These are phyloP conservation scores for Dioscorea zingiberensis DNA, from an alignment of 106 monocot genomes.

Conservation along the genomic window DNA sequence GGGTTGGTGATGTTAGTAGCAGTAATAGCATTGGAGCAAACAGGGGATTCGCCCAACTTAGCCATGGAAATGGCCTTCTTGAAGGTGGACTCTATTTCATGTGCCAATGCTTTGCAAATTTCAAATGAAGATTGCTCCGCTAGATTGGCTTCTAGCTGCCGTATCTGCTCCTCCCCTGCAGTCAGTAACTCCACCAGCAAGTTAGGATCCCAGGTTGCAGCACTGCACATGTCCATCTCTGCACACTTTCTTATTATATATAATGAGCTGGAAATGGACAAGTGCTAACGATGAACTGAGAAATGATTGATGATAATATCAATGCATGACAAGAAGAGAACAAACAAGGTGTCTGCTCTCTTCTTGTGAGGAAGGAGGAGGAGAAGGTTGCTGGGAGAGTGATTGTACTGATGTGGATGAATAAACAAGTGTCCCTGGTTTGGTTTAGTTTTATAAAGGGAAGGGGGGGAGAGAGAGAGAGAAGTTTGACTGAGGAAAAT, in stretches of 20 bases:
- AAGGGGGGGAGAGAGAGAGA: background rate
- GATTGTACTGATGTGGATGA: background rate
- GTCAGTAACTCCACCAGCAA: constrained; percentile 12
- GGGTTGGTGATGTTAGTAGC: background rate
- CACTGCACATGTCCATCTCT: constrained; percentile 7
- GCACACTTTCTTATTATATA: background rate
- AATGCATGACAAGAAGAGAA: background rate
- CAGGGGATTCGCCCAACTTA: background rate
- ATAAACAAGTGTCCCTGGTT: background rate
- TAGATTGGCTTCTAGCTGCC: constrained; percentile 30
- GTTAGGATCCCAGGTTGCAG: constrained; percentile 1
- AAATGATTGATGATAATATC: background rate
- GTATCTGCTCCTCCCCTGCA: constrained; percentile 2
- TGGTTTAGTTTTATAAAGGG: background rate
- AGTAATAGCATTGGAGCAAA: background rate
- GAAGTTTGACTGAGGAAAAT: constrained; percentile 6
- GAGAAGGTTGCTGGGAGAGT: background rate
- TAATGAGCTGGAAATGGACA: background rate
- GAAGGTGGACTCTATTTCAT: constrained; percentile 1
- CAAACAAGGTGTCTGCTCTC: no score
- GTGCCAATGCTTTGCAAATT: constrained; percentile 6
- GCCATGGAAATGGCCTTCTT: constrained; percentile 15
- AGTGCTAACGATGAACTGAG: no score
- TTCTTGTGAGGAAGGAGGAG: background rate
- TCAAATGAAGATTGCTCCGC: background rate